Evolutionary conservation across 306 rosid genomes (phyloP).

Genomic region (Benincasa hispida): DNA sequence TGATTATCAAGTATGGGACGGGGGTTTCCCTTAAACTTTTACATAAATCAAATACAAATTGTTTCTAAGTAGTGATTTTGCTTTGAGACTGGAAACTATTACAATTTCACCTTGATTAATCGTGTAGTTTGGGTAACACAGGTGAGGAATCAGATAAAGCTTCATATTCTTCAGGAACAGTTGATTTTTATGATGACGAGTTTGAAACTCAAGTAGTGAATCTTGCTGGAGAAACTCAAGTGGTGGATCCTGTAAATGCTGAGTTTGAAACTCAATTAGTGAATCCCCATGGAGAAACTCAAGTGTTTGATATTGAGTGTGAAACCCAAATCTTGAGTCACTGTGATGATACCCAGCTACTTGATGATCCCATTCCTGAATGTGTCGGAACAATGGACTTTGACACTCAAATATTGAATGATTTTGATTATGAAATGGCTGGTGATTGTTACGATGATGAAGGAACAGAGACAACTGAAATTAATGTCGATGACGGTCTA

Average conservation of each 20-base stretch:
- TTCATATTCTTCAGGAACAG: constrained; percentile 22
- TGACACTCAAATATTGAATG: constrained; percentile 35
- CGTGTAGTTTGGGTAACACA: background rate
- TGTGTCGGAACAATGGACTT: constrained; percentile 9
- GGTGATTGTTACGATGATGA: constrained; percentile 20
- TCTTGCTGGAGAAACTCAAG: constrained; percentile 20
- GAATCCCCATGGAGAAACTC: constrained; percentile 44
- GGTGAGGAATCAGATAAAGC: constrained; percentile 9
- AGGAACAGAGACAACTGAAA: constrained; percentile 29
- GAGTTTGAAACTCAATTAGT: constrained; percentile 31
- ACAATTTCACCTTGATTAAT: background rate
- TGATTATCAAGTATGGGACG: background rate
- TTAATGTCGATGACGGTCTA: constrained; percentile 29
- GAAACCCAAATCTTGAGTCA: constrained; percentile 28
- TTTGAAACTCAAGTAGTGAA: constrained; percentile 34
- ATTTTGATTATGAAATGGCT: constrained; percentile 17
- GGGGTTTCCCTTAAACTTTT: background rate
- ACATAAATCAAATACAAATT: background rate
- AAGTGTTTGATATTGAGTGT: constrained; percentile 16
- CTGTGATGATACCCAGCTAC: constrained; percentile 17
- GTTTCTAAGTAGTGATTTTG: background rate
- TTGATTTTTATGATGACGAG: constrained; percentile 21
- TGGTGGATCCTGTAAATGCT: constrained; percentile 6
- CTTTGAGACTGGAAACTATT: background rate
- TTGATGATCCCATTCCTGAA: constrained; percentile 30